These are phyloP conservation scores for Hypoxylon rickii DNA, from an alignment of 495 filamentous ascomycete genomes.

Conservation along the genomic window DNA sequence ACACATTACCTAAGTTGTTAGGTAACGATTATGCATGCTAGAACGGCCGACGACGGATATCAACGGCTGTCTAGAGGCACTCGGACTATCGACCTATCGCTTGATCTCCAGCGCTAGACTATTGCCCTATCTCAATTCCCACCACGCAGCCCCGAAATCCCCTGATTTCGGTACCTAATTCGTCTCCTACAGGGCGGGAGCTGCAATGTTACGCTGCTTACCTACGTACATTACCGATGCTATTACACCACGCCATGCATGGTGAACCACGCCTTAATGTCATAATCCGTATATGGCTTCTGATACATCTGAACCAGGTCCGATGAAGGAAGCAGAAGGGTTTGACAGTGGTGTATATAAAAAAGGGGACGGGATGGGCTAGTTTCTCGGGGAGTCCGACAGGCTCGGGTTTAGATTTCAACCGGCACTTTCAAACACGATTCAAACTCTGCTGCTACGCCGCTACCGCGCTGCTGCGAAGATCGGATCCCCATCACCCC, in stretches of 20 bases:
- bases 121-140: not conserved
- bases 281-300: not conserved
- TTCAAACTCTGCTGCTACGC: not conserved
- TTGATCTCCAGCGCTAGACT: not conserved
- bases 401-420: too few relatives aligned
- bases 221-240: not conserved
- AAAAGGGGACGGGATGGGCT: not conserved
- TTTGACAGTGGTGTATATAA: not conserved
- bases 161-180: slow-evolving; percentile 4
- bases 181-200: slow-evolving; percentile 11
- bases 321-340: slow-evolving; percentile 13
- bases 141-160: not conserved
- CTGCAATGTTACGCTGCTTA: slow-evolving; percentile 22
- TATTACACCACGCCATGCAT: not conserved
- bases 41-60: slow-evolving; percentile 16
- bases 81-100: not conserved
- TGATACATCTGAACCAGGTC: not conserved
- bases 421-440: not conserved
- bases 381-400: not conserved
- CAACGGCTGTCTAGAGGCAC: too few relatives aligned
- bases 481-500: not conserved
- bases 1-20: slow-evolving; percentile 10
- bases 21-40: slow-evolving; percentile 22
- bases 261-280: slow-evolving; percentile 26
- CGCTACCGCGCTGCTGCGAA: not conserved